phyloP scores from a whole-genome alignment of 306 rosid genomes.

The Elaeagnus macrophylla region DNA sequence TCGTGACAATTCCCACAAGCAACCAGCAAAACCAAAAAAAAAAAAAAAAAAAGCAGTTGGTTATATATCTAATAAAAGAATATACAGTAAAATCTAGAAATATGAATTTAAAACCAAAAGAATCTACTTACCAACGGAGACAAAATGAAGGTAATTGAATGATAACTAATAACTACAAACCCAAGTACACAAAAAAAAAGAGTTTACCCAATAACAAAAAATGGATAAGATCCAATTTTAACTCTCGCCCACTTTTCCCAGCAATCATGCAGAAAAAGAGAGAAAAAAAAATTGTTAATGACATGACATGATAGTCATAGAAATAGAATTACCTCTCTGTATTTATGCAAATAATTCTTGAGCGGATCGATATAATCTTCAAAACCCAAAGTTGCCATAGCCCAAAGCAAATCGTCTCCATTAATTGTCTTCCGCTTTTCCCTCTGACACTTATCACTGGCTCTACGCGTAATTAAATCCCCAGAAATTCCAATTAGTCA shows the following conservation, averaged over 20 bases:
- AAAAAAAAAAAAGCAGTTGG: conserved; percentile 19
- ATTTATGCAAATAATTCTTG: conserved; percentile 68
- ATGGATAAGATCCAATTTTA: not conserved
- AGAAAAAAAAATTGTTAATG: not conserved
- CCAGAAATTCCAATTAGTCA: conserved; percentile 9
- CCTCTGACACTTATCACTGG: conserved; percentile 97
- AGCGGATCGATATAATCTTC: conserved; percentile 93
- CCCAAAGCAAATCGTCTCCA: conserved; percentile 98
- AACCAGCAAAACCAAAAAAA: conserved; percentile 14
- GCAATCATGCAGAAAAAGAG: not conserved
- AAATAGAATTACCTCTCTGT: conserved; percentile 57
- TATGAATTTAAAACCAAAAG: not conserved
- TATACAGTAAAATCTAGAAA: not conserved
- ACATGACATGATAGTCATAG: not conserved
- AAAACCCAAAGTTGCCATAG: conserved; percentile 89
- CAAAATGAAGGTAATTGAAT: not conserved
- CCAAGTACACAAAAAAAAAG: not conserved
- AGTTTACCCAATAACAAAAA: conserved; percentile 4
- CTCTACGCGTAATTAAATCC: conserved; percentile 39
- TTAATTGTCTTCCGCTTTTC: conserved; percentile 95
- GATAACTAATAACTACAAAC: not conserved
- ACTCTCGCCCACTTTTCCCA: not conserved
- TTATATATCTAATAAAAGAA: conserved; percentile 23
- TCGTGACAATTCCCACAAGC: conserved; percentile 22
- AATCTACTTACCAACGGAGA: conserved; percentile 1